Evolutionary conservation across 371 early-diverging fungal species (phyloP).

Genomic region (Saksenaea oblongispora): DNA sequence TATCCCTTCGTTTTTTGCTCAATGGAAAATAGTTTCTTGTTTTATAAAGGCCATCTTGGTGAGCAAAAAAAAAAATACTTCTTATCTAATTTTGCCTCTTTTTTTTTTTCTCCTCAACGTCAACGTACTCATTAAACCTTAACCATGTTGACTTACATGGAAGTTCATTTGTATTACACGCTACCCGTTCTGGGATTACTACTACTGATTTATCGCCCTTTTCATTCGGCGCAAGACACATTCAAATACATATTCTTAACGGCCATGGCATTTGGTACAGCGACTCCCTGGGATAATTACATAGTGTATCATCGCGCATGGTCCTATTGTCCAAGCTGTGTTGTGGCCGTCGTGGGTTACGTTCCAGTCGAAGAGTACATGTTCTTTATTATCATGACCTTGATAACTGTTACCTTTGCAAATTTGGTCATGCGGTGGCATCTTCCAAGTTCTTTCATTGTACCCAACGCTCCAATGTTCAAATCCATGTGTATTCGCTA

Average conservation of each 20-base stretch:
- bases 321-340: conserved; percentile 54
- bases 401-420: conserved; percentile 48
- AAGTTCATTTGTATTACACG: conserved; percentile 61
- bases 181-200: conserved; percentile 50
- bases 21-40: background rate
- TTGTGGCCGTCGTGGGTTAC: conserved; percentile 57
- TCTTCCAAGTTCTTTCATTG: conserved; percentile 35
- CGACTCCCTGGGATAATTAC: conserved; percentile 68
- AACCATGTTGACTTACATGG: conserved; percentile 55
- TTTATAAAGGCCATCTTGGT: background rate
- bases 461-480: conserved; percentile 21
- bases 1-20: background rate
- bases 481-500: conserved; percentile 32
- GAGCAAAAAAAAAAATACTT: background rate
- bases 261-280: conserved; percentile 51
- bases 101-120: background rate
- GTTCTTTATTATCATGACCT: conserved; percentile 67
- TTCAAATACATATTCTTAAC: conserved; percentile 49
- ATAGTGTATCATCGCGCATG: conserved; percentile 56
- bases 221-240: conserved; percentile 33
- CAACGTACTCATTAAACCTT: background rate
- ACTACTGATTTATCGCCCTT: conserved; percentile 37
- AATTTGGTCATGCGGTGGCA: conserved; percentile 49
- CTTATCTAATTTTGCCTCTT: background rate
- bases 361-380: conserved; percentile 66